Base-by-base conservation (phyloP, 345 rosid species). In the Ceriops tagal region DNA sequence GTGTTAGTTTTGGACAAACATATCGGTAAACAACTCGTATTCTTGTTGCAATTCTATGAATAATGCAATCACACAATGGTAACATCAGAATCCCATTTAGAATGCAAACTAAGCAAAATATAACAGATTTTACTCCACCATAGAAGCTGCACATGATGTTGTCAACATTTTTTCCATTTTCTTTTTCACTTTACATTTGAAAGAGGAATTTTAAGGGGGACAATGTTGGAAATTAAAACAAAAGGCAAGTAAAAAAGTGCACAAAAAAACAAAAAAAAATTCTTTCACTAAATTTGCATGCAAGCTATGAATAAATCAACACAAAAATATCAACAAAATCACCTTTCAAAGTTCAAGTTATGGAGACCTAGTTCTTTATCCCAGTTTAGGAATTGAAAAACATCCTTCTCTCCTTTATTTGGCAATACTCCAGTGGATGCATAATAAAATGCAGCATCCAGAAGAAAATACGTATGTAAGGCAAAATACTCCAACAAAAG, bases 401-500 rank as follows among this genome's bases (percentile, higher is more conserved):
- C 69, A 80, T 85, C 84, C 34, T 61, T 84, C 46, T 80, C 86
- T 51, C 78, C 85, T 64, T 66, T 66, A 47, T 71, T 66, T 18
- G 77, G 85, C 78, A 88, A 71, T 62, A 82, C 81, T 77, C 85
- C 82, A 5, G 73, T 65, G 39, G 74, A 81, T 72, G 80, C 72
- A 62, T 81, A 72, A 51, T 92, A 87, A 78, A 79, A 87, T 1
- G 90, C 80, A 1, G 92, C 92, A 79, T 91, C 98, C 88, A 93
- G 72, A 66, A 93, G 97, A 75, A 93, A 91, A 80, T 85, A 89
- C 6, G 89, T 84, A 74, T 93, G 98, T 82, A 93, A 72, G 61
- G 91, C 86, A 79, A 93, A 89, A 83, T 93, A 93, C 72, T 93
- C 97, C 75, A 93, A 71, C 35, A 93, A 68, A 76, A 87, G 90